phyloP scores from a whole-genome alignment of 139 green algal genomes.

The Volvox africanus region DNA sequence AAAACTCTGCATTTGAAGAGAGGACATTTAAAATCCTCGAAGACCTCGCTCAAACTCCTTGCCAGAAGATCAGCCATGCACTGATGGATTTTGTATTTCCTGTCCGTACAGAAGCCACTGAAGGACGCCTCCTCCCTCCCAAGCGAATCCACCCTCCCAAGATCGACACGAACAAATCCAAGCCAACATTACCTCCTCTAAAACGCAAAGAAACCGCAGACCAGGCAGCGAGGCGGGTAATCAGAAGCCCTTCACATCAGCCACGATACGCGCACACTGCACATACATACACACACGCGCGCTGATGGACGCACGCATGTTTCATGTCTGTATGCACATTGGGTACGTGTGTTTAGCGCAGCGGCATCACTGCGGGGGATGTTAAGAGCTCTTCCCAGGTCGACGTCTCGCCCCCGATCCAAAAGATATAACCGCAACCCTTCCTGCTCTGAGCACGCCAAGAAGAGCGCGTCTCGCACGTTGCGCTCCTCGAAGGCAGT shows the following conservation, averaged over 20 bases:
- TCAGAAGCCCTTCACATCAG: neutral
- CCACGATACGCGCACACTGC: neutral
- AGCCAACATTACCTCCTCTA: neutral
- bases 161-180: neutral
- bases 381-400: neutral
- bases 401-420: neutral
- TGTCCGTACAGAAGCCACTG: too few relatives aligned
- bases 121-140: too few relatives aligned
- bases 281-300: neutral
- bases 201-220: neutral
- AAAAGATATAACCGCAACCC: neutral
- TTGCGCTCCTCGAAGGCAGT: neutral
- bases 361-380: neutral
- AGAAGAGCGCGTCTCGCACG: neutral
- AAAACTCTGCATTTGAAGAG: too few relatives aligned
- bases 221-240: neutral
- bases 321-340: too few relatives aligned
- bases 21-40: too few relatives aligned
- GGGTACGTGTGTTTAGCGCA: constrained; percentile 1
- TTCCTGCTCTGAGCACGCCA: neutral
- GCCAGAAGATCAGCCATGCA: too few relatives aligned
- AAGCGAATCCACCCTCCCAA: too few relatives aligned
- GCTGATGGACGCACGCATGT: too few relatives aligned
- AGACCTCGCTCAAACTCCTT: too few relatives aligned
- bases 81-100: too few relatives aligned